Evolutionary conservation across 768 basidiomycete species (phyloP), one percentile per base, ranked within the genome.

Genomic region (Trametes maxima): DNA sequence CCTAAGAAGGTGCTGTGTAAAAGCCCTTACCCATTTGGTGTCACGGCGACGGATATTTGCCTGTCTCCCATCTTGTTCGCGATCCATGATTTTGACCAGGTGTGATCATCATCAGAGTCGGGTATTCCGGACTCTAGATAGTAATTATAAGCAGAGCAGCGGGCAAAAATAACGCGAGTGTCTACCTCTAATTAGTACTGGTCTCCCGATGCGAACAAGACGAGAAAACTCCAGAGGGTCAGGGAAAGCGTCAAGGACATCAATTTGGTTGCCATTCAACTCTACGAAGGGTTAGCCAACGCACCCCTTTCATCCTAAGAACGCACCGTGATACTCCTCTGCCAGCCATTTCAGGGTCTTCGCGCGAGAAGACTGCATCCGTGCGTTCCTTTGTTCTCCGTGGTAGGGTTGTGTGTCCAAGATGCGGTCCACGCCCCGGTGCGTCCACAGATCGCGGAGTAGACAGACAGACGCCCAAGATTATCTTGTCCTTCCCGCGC

Each of bases 1-100:
- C 28, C 1, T 12, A 19, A 17, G 36, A 21, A 0, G 21, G 28
- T 14, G 22, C 19, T 1, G n/a, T 57, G 49, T 57, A 37, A 24
- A 55, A 44, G 17, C 19, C 60, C 81, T 64, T 64, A 93, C 94
- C 93, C 94, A 63, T 93, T 85, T 0, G 93, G 91, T 5, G 94
- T 95, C 43, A 89, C 80, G 1, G 93, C 90, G 33, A 95, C 84
- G 7, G 89, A 88, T 40, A 95, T 80, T 35, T 64, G 54, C 25
- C 72, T 72, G 4, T 82, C 73, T 3, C 80, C 85, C 81, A 91
- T 85, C 51, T 70, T 71, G n/a, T 77, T 65, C 13, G 74, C 68
- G 13, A 95, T 80, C 69, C 89, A 88, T 49, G 82, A 76, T 69
- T 87, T 77, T 12, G 83, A 78, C 94, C 94, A 96, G 44, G 35